phyloP scores from a whole-genome alignment of 2,329 filamentous ascomycete genomes.

The Cercospora sojina region DNA sequence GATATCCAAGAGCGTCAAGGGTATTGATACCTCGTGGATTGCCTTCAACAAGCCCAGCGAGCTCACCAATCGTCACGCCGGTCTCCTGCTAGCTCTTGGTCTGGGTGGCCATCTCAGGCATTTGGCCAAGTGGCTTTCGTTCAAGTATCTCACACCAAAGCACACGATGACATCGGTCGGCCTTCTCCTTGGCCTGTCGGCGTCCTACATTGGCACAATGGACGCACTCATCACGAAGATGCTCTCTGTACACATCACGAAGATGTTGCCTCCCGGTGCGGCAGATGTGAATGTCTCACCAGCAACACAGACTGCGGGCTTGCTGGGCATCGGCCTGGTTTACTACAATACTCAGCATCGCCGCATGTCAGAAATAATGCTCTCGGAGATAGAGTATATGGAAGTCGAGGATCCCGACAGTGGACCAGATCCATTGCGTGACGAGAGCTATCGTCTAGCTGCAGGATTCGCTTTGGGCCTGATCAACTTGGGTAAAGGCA shows the following conservation, averaged over 20 bases:
- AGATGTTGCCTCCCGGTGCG: constrained; percentile 87
- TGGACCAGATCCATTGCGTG: constrained; percentile 74
- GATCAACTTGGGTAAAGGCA: constrained; percentile 91
- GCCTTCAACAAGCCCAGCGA: constrained; percentile 95
- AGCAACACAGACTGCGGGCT: constrained; percentile 88
- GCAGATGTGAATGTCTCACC: constrained; percentile 92
- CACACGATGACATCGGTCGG: constrained; percentile 99
- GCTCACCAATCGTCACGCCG: constrained; percentile 92
- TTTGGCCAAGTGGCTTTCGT: constrained; percentile 96
- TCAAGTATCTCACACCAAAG: constrained; percentile 98
- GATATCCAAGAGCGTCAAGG: constrained; percentile 84
- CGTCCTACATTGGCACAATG: constrained; percentile 95
- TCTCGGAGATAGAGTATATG: constrained; percentile 90
- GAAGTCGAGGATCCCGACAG: constrained; percentile 70
- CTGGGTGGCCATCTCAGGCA: constrained; percentile 92
- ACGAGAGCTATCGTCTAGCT: constrained; percentile 93
- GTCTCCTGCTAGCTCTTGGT: constrained; percentile 85
- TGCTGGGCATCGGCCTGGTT: constrained; percentile 93
- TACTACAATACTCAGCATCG: constrained; percentile 96
- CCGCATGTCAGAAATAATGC: constrained; percentile 98
- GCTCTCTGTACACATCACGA: constrained; percentile 90
- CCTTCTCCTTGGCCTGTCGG: constrained; percentile 84
- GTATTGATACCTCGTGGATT: constrained; percentile 98
- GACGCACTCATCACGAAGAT: constrained; percentile 91
- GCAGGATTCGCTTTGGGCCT: constrained; percentile 91